A percentile compares a stretch with the other conserved stretches of the same genome.
phyloP scores from a whole-genome alignment of 1,139 yeast species.

The Candida neerlandica region DNA sequence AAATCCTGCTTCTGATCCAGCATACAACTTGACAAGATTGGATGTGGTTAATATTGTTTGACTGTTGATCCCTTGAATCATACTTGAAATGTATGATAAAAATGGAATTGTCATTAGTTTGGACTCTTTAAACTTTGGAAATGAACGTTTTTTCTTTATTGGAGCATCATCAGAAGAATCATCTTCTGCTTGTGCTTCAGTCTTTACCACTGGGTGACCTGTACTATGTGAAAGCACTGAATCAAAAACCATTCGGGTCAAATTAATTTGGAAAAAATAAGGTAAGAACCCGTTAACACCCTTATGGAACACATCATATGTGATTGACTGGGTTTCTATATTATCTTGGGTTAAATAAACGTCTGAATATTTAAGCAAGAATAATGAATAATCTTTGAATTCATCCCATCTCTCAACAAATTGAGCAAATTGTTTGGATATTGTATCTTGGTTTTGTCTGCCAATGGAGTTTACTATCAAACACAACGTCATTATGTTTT shows the following conservation, averaged over 20 bases:
- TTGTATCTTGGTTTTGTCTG: slow-evolving; percentile 26
- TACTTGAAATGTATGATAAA: slow-evolving; percentile 43
- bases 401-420: slow-evolving; percentile 32
- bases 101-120: slow-evolving; percentile 43
- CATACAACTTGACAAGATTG: slow-evolving; percentile 64
- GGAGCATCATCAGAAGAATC: background rate
- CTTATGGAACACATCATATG: slow-evolving; percentile 34
- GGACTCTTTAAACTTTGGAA: slow-evolving; percentile 31
- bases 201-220: background rate
- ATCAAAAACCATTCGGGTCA: slow-evolving; percentile 36
- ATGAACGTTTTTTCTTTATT: slow-evolving; percentile 3
- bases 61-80: slow-evolving; percentile 25
- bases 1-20: slow-evolving; percentile 78
- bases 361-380: slow-evolving; percentile 50
- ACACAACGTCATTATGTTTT: slow-evolving; percentile 44
- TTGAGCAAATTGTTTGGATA: slow-evolving; percentile 17
- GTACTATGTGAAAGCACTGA: slow-evolving; percentile 21
- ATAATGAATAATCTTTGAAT: slow-evolving; percentile 34
- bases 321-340: slow-evolving; percentile 24
- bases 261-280: slow-evolving; percentile 37
- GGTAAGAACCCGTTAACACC: slow-evolving; percentile 36
- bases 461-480: slow-evolving; percentile 34
- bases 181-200: background rate
- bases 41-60: slow-evolving; percentile 29
- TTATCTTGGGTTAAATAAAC: slow-evolving; percentile 26